phyloP scores from a whole-genome alignment of 2,329 filamentous ascomycete genomes.

The Fusarium paranaense region DNA sequence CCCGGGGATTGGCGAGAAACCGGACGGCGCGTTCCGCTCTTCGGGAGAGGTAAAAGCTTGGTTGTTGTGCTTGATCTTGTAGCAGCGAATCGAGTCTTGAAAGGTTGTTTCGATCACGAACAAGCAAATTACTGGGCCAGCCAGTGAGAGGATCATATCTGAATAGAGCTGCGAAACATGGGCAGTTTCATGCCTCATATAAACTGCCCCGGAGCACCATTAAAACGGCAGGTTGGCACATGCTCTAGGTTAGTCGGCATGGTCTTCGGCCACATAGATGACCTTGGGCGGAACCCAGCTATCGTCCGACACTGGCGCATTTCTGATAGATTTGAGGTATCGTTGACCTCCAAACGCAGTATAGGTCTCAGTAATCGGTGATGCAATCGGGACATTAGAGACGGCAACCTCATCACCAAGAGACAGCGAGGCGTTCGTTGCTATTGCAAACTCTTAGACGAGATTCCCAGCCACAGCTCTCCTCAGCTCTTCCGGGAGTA shows the following conservation, averaged over 20 bases:
- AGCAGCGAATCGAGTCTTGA: background rate
- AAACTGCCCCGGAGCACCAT: background rate
- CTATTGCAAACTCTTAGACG: too few species aligned
- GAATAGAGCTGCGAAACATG: background rate
- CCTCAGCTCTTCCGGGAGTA: too few species aligned
- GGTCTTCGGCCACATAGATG: too few species aligned
- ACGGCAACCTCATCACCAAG: too few species aligned
- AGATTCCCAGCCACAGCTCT: too few species aligned
- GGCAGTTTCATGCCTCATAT: background rate
- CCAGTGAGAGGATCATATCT: background rate
- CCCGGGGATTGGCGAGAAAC: background rate
- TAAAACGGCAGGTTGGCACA: background rate
- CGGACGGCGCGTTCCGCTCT: slow-evolving; percentile 13
- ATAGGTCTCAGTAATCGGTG: too few species aligned
- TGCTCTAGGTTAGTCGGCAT: background rate
- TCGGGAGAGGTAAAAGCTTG: background rate
- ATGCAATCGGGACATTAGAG: too few species aligned
- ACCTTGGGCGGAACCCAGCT: too few species aligned
- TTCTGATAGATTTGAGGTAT: too few species aligned
- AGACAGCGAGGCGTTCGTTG: too few species aligned
- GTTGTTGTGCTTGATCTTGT: background rate
- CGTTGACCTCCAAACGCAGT: too few species aligned
- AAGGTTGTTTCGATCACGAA: background rate
- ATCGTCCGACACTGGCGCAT: too few species aligned
- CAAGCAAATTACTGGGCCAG: background rate